phyloP scores from a whole-genome alignment of 176 grass and related monocot genomes.

The Raddia guianensis region DNA sequence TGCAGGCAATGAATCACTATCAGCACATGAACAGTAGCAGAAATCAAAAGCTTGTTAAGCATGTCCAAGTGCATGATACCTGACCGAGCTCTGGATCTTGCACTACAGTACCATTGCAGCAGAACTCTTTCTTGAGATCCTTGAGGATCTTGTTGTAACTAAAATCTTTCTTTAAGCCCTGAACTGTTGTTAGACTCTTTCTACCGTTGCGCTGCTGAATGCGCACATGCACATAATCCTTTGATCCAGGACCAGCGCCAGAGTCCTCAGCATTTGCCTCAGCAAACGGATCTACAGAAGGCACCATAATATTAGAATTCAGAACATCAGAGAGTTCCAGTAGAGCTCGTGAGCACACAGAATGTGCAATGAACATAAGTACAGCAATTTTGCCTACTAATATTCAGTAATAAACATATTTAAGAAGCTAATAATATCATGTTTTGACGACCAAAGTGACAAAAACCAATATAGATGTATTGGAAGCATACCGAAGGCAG shows the following conservation, averaged over 20 bases:
- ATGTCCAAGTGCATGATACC: slow-evolving; percentile 9
- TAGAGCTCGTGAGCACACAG: not conserved
- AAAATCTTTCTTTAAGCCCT: slow-evolving; percentile 74
- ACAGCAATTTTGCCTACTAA: not conserved
- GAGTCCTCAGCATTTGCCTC: slow-evolving; percentile 84
- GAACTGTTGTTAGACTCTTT: slow-evolving; percentile 81
- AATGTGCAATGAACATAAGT: not conserved
- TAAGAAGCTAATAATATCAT: not conserved
- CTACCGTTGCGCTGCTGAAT: slow-evolving; percentile 84
- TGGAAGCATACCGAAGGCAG: slow-evolving; percentile 58
- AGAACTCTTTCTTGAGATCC: slow-evolving; percentile 90
- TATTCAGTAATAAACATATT: not conserved
- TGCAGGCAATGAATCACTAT: not conserved
- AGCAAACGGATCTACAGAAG: slow-evolving; percentile 60
- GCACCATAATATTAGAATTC: not conserved
- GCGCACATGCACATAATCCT: slow-evolving; percentile 88
- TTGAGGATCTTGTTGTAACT: slow-evolving; percentile 84
- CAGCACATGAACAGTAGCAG: not conserved
- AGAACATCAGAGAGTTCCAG: not conserved
- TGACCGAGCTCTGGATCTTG: slow-evolving; percentile 73
- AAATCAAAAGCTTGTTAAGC: not conserved
- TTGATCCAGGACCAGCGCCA: slow-evolving; percentile 58
- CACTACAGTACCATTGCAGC: slow-evolving; percentile 85
- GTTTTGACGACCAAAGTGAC: not conserved
- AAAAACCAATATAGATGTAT: not conserved